Conservation (phyloP, 495 filamentous ascomycete species). For the Lepidopterella palustris region DNA sequence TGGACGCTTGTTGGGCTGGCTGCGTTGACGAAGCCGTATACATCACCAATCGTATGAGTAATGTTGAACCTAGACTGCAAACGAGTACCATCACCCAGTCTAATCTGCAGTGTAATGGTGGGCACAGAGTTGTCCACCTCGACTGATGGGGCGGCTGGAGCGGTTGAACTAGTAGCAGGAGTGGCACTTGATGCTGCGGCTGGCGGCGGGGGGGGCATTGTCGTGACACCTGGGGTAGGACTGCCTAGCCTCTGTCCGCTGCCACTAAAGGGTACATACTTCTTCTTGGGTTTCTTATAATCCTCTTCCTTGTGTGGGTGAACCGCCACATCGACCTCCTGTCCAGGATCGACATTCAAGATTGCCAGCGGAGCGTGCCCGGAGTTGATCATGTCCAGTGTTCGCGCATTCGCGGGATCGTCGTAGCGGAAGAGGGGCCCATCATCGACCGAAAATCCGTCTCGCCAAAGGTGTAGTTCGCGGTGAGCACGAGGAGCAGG, state of each 20-base stretch:
- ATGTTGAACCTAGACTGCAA: constrained; percentile 87
- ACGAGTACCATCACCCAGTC: constrained; percentile 83
- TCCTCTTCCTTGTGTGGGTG: constrained; percentile 74
- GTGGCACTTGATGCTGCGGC: constrained; percentile 38
- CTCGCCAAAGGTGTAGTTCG: constrained; percentile 81
- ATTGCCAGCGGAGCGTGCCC: constrained; percentile 83
- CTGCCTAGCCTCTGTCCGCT: constrained; percentile 83
- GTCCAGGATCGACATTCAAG: constrained; percentile 77
- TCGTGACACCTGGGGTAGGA: constrained; percentile 62
- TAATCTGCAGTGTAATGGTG: constrained; percentile 72
- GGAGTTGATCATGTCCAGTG: constrained; percentile 74
- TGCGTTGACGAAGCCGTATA: constrained; percentile 76
- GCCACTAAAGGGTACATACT: constrained; percentile 81
- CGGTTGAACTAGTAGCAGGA: constrained; percentile 28
- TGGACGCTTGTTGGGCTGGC: constrained; percentile 52
- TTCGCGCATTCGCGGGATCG: constrained; percentile 76
- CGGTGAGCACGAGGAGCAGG: constrained; percentile 52
- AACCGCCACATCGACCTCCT: constrained; percentile 86
- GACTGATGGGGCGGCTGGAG: constrained; percentile 39
- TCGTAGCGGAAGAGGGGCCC: constrained; percentile 84
- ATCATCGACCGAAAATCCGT: constrained; percentile 94
- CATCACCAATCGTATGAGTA: constrained; percentile 80
- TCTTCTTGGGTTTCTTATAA: constrained; percentile 72
- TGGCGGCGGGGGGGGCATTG: constrained; percentile 35
- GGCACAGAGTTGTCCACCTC: constrained; percentile 72